phyloP scores from a whole-genome alignment of 495 filamentous ascomycete species.

The Penicillium verhagenii region DNA sequence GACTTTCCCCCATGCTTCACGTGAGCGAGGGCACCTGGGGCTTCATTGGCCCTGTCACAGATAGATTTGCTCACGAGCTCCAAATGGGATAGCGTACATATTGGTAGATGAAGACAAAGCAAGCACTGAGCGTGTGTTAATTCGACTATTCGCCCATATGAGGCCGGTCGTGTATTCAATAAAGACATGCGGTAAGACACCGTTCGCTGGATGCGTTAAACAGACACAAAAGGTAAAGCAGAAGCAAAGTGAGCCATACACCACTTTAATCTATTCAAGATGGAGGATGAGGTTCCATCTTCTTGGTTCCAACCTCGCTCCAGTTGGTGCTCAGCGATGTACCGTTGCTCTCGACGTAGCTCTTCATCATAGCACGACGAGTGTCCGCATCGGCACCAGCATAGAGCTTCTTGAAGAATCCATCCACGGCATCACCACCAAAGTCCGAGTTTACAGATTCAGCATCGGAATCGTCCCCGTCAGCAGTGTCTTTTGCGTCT shows the following conservation, averaged over 20 bases:
- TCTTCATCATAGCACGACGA: conserved; percentile 95
- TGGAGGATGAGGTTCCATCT: conserved; percentile 71
- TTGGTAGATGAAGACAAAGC: no score
- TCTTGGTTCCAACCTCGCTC: conserved; percentile 73
- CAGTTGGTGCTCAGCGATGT: conserved; percentile 93
- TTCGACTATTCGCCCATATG: neutral
- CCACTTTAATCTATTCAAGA: conserved; percentile 21
- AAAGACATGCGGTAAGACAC: conserved; percentile 8
- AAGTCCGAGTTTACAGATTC: conserved; percentile 55
- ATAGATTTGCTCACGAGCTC: no score
- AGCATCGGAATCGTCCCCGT: conserved; percentile 41
- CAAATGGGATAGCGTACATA: no score
- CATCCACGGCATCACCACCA: conserved; percentile 70
- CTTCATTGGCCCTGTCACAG: no score
- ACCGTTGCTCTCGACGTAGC: conserved; percentile 87
- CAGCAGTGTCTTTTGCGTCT: conserved; percentile 16
- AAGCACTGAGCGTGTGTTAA: neutral
- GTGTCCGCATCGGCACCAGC: conserved; percentile 75
- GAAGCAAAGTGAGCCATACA: neutral
- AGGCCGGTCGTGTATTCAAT: neutral
- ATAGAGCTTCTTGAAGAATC: conserved; percentile 92
- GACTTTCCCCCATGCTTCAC: neutral
- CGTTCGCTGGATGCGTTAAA: conserved; percentile 22
- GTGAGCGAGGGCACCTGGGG: no score
- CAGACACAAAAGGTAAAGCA: neutral